Conservation (phyloP, 768 basidiomycete species). For the Lactarius indigo region DNA sequence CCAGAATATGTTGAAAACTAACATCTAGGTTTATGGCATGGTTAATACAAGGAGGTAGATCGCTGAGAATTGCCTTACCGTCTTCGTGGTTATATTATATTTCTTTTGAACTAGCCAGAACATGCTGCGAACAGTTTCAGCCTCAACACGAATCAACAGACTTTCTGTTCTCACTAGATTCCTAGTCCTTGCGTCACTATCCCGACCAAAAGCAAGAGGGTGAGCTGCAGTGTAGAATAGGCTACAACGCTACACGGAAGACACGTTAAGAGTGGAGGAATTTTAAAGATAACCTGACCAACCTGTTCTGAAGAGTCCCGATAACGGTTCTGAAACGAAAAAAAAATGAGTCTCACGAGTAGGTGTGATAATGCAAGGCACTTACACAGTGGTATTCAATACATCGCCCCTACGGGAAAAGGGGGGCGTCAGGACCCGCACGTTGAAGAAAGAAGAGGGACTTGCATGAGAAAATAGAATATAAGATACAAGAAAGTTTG, state of each 20-base stretch:
- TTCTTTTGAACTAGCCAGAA: conserved; percentile 70
- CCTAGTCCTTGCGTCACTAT: conserved; percentile 62
- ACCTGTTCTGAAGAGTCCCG: conserved; percentile 70
- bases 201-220: conserved; percentile 62
- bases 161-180: conserved; percentile 51
- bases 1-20: conserved; percentile 68
- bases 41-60: background rate
- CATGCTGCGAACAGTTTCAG: conserved; percentile 35
- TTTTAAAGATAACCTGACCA: background rate
- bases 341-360: conserved; percentile 9
- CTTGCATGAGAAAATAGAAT: conserved; percentile 74
- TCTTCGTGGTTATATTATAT: conserved; percentile 61
- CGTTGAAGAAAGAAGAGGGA: conserved; percentile 4
- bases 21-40: conserved; percentile 47
- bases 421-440: background rate
- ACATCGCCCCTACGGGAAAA: conserved; percentile 57
- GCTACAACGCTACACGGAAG: conserved; percentile 49
- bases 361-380: background rate
- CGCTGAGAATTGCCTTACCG: conserved; percentile 35
- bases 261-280: background rate
- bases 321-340: conserved; percentile 55
- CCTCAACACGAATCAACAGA: background rate
- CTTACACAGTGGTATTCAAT: conserved; percentile 70
- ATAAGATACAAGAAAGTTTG: conserved; percentile 73
- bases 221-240: conserved; percentile 70